A percentile compares a stretch with the other conserved stretches of the same genome.
phyloP scores from a whole-genome alignment of 495 filamentous ascomycete species.

The Penicillium fimorum region DNA sequence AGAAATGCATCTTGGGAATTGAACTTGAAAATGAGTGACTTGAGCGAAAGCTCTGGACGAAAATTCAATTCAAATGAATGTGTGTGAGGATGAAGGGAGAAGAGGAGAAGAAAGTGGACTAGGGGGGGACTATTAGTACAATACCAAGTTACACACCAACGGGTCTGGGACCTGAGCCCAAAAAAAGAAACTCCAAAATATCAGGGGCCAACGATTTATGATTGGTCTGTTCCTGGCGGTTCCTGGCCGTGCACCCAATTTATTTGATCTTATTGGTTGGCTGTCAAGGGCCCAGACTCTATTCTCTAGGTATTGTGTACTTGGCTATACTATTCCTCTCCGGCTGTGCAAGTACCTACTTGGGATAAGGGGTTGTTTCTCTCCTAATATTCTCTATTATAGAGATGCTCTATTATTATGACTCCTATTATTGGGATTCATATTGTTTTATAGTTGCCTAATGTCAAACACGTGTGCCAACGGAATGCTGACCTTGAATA shows the following conservation, averaged over 20 bases:
- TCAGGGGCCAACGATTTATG: slow-evolving; percentile 11
- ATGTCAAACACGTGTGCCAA: slow-evolving; percentile 17
- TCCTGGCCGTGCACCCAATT: slow-evolving; percentile 10
- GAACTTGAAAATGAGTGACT: slow-evolving; percentile 24
- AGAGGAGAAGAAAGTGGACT: slow-evolving; percentile 23
- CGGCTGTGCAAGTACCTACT: slow-evolving; percentile 8
- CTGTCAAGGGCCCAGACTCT: slow-evolving; percentile 6
- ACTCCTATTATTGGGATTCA: not conserved
- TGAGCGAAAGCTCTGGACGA: slow-evolving; percentile 27
- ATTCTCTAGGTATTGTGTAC: slow-evolving; percentile 3
- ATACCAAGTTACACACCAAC: slow-evolving; percentile 6
- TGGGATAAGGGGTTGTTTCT: slow-evolving; percentile 1
- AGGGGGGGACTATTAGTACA: slow-evolving; percentile 11
- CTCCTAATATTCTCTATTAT: not conserved
- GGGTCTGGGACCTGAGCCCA: slow-evolving; percentile 2
- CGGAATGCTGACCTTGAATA: slow-evolving; percentile 12
- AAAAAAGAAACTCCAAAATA: not conserved
- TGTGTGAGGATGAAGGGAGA: slow-evolving; percentile 20
- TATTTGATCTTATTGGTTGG: slow-evolving; percentile 9
- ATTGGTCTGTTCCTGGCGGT: slow-evolving; percentile 17
- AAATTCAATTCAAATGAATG: slow-evolving; percentile 29
- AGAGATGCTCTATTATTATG: not conserved
- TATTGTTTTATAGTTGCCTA: not conserved
- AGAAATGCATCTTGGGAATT: slow-evolving; percentile 39
- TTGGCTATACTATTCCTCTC: slow-evolving; percentile 1